Base-by-base conservation (phyloP, 768 basidiomycete species). In the Boletus reticuloceps region DNA sequence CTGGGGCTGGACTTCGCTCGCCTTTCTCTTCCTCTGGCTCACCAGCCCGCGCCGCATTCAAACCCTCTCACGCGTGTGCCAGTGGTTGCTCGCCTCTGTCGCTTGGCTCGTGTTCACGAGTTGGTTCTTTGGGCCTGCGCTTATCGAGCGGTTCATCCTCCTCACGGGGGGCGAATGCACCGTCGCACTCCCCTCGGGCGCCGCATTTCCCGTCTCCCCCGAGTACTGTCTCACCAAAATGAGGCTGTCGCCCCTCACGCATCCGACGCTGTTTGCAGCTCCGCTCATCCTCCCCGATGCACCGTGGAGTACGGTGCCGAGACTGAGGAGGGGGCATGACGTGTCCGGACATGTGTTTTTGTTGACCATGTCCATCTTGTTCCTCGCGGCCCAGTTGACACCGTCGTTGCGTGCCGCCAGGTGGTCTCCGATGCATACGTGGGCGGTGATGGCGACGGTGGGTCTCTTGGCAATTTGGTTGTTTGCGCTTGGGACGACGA, bases 291-390 rank as follows among this genome's bases (percentile, higher is more conserved):
- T 75, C 31, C 76, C 77, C 2, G 68, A 72, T 5, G 46, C 45
- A 2, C 76, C 73, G 14, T 86, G 80, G 81, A 68, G 66, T 29
- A 70, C 66, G 1, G 73, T 72, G 0, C 91, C 94, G 10, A 75
- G 88, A 29, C 73, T 96, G 58, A 79, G 83, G 50, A 81, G 78
- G 40, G 96, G 96, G 0, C 94, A 97, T 68, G 96, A 98, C 64
- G 83, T 98, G 14, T 95, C 93, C 0, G 96, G 96, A 8, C 96
- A 98, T 66, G 77, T 94, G 31, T 98, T 97, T 75, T 79, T 98
- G 57, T 79, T 98, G 59, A 88, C 88, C 3, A 81, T 96, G 76
- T 78, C 86, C 14, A 74, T 80, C 14, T 75, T 96, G 25, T 89
- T 97, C 69, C 79, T 98, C 40, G 78, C 82, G 10, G 85, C 92